Percentiles rank a stretch among this genome's conserved stretches.
Evolutionary conservation across 257 asterid species (phyloP).

Genomic region (Ilex asprella): DNA sequence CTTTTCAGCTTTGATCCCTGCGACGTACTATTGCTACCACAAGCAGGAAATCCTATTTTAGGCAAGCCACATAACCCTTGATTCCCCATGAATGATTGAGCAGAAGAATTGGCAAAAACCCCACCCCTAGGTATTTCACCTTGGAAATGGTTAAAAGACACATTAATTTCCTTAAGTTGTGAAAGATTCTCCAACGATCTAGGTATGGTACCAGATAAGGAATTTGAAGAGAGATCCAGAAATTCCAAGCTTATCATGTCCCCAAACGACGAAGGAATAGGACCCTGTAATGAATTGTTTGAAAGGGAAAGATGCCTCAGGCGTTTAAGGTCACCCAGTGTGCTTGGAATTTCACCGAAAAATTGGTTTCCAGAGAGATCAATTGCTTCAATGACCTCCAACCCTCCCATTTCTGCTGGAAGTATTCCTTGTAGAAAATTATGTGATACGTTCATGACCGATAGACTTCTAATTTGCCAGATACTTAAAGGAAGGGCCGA

Average conservation of each 20-base stretch:
- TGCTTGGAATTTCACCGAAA: constrained; percentile 23
- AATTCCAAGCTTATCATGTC: constrained; percentile 22
- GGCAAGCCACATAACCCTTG: constrained; percentile 23
- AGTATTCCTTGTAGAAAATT: constrained; percentile 31
- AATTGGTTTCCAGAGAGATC: constrained; percentile 30
- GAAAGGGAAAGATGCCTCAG: constrained; percentile 27
- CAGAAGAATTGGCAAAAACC: constrained; percentile 24
- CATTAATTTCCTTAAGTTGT: constrained; percentile 21
- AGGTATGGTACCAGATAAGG: constrained; percentile 30
- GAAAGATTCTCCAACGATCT: constrained; percentile 16
- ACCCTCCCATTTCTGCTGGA: constrained; percentile 23
- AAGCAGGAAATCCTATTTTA: constrained; percentile 10
- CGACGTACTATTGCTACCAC: constrained; percentile 4
- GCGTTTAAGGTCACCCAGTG: constrained; percentile 19
- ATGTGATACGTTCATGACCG: constrained; percentile 21
- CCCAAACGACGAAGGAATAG: constrained; percentile 34
- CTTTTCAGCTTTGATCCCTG: constrained; percentile 8
- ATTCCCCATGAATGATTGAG: constrained; percentile 21
- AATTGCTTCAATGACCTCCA: constrained; percentile 16
- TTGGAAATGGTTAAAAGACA: constrained; percentile 24
- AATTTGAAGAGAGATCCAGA: constrained; percentile 28
- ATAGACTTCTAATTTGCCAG: constrained; percentile 25
- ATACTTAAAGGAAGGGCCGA: constrained; percentile 29
- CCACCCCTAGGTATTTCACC: constrained; percentile 35
- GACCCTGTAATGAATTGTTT: constrained; percentile 26